Percentiles rank a stretch among this genome's conserved stretches.
phyloP scores from a whole-genome alignment of 768 basidiomycete genomes.

The Sutorius australiensis region DNA sequence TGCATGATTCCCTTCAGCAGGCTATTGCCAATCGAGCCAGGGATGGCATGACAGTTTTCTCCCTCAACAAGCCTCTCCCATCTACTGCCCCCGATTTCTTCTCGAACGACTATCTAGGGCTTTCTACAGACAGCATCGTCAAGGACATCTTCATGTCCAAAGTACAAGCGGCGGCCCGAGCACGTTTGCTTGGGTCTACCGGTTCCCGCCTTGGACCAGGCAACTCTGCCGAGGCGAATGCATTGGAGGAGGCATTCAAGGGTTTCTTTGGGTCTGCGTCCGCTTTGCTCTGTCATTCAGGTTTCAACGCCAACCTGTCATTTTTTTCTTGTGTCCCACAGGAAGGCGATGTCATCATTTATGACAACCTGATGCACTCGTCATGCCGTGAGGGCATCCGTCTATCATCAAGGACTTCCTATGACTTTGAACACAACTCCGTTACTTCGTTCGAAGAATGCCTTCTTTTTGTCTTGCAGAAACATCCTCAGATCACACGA shows the following conservation, averaged over 20 bases:
- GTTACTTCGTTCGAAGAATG: conserved; percentile 28
- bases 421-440: conserved; percentile 46
- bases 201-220: conserved; percentile 48
- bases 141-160: conserved; percentile 32
- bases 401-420: conserved; percentile 27
- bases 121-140: conserved; percentile 35
- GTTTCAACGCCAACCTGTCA: conserved; percentile 50
- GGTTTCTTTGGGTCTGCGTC: conserved; percentile 30
- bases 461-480: conserved; percentile 26
- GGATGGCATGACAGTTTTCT: conserved; percentile 10
- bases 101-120: conserved; percentile 51
- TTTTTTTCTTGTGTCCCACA: conserved; percentile 47
- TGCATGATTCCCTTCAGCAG: conserved; percentile 15
- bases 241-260: conserved; percentile 10
- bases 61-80: conserved; percentile 16
- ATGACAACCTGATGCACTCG: conserved; percentile 52
- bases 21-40: conserved; percentile 6
- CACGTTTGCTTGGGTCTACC: conserved; percentile 41
- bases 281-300: conserved; percentile 50
- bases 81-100: conserved; percentile 34
- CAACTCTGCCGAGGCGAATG: conserved; percentile 25
- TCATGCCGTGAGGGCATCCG: conserved; percentile 51
- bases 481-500: conserved; percentile 17
- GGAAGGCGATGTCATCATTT: conserved; percentile 44
- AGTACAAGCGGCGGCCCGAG: conserved; percentile 14